Percentiles rank a stretch among this genome's conserved stretches.
These are phyloP conservation scores for Podaxis sp. DNA, from an alignment of 768 basidiomycete genomes.

Conservation along the genomic window DNA sequence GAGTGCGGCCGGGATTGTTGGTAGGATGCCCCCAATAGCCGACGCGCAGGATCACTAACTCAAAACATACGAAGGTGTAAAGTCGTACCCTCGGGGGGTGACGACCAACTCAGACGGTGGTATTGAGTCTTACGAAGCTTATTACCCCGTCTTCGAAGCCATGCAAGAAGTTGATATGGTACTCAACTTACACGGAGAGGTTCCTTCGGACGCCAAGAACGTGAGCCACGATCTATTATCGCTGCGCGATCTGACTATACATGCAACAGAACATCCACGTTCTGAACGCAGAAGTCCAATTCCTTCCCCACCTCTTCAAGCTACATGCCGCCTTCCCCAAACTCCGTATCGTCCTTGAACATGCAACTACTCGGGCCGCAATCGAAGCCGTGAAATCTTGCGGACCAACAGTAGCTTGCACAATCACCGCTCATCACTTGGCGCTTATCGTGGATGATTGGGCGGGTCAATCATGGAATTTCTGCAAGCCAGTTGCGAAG, in stretches of 20 bases:
- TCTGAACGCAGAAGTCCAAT: constrained; percentile 87
- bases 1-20: constrained; percentile 75
- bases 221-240: constrained; percentile 18
- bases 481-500: constrained; percentile 98
- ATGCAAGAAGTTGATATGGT: constrained; percentile 96
- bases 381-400: constrained; percentile 79
- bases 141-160: constrained; percentile 88
- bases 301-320: constrained; percentile 82
- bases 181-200: constrained; percentile 94
- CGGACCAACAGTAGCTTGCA: constrained; percentile 85
- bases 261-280: constrained; percentile 74
- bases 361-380: constrained; percentile 91
- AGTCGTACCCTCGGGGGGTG: constrained; percentile 95
- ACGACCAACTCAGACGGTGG: constrained; percentile 97
- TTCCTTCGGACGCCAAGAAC: constrained; percentile 71
- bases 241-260: not conserved
- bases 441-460: constrained; percentile 93
- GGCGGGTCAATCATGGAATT: constrained; percentile 93
- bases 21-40: constrained; percentile 20
- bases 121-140: constrained; percentile 91
- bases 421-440: constrained; percentile 96
- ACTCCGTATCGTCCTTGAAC: constrained; percentile 94
- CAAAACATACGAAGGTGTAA: constrained; percentile 53
- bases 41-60: not conserved
- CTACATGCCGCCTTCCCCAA: constrained; percentile 82